Conservation (phyloP, 257 asterid genomes). For the Fraxinus anomala region DNA sequence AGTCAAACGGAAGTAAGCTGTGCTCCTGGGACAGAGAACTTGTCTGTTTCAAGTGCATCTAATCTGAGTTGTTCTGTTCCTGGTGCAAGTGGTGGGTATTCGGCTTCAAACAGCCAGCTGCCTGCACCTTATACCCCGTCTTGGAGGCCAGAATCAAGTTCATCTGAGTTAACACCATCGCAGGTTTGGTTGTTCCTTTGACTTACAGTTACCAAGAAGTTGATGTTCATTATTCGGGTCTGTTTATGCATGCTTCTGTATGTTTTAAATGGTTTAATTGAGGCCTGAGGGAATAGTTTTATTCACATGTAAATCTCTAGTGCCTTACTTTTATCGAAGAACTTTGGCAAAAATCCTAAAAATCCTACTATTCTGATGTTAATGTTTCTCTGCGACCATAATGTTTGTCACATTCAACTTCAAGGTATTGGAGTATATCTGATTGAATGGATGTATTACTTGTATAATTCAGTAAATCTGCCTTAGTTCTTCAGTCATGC, state of each 20-base stretch:
- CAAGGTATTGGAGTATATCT: not conserved
- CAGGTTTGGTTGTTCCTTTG: slow-evolving; percentile 70
- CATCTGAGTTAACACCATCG: slow-evolving; percentile 52
- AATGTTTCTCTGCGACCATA: not conserved
- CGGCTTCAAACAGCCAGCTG: slow-evolving; percentile 58
- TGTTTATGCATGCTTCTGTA: slow-evolving; percentile 3
- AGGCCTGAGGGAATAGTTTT: not conserved
- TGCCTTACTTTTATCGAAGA: not conserved
- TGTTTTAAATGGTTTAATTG: not conserved
- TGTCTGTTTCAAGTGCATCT: slow-evolving; percentile 58
- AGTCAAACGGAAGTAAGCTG: slow-evolving; percentile 90
- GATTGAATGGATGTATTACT: not conserved
- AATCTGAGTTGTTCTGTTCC: slow-evolving; percentile 58
- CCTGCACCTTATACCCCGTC: slow-evolving; percentile 58
- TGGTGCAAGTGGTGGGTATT: slow-evolving; percentile 54
- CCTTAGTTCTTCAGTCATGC: not conserved
- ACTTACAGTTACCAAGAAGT: slow-evolving; percentile 24
- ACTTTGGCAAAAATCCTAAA: not conserved
- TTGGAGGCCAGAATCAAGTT: slow-evolving; percentile 67
- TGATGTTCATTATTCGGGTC: slow-evolving; percentile 9
- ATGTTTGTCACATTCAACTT: not conserved
- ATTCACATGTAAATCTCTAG: not conserved
- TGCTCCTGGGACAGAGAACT: slow-evolving; percentile 99
- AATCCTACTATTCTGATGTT: not conserved
- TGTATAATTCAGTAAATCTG: not conserved